Evolutionary conservation across 192 early-diverging fungal species (phyloP).

Genomic region (Lobosporangium transversale): DNA sequence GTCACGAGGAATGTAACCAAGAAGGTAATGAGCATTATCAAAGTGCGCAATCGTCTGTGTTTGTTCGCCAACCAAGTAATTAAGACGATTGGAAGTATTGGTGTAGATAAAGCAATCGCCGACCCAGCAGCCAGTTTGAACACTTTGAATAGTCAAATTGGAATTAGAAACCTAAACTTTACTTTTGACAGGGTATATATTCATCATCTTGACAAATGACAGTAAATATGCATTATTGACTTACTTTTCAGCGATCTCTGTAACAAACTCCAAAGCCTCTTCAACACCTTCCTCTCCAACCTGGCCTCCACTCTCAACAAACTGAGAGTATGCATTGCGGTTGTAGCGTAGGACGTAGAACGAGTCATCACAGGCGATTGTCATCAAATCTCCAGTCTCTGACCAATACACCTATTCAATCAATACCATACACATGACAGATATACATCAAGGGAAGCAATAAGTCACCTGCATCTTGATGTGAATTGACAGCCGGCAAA

Average conservation of each 20-base stretch:
- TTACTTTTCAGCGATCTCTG: slow-evolving; percentile 89
- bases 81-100: slow-evolving; percentile 88
- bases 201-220: neutral
- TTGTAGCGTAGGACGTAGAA: slow-evolving; percentile 96
- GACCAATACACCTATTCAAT: slow-evolving; percentile 87
- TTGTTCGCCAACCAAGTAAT: slow-evolving; percentile 96
- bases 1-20: slow-evolving; percentile 94
- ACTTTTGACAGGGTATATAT: neutral
- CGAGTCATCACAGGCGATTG: slow-evolving; percentile 92
- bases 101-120: slow-evolving; percentile 99
- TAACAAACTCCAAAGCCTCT: slow-evolving; percentile 94
- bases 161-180: neutral
- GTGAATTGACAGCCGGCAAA: too few relatives aligned
- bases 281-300: slow-evolving; percentile 95
- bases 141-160: slow-evolving; percentile 55
- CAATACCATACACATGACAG: neutral
- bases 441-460: too few relatives aligned
- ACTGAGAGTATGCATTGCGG: slow-evolving; percentile 81
- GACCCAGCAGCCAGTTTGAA: slow-evolving; percentile 97
- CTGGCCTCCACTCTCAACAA: slow-evolving; percentile 71
- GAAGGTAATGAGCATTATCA: slow-evolving; percentile 87
- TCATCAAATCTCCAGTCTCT: slow-evolving; percentile 91
- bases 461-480: too few relatives aligned
- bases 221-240: slow-evolving; percentile 11
- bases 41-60: slow-evolving; percentile 97